Evolutionary conservation across 345 rosid species (phyloP).

Genomic region (Geranium rotundifolium): DNA sequence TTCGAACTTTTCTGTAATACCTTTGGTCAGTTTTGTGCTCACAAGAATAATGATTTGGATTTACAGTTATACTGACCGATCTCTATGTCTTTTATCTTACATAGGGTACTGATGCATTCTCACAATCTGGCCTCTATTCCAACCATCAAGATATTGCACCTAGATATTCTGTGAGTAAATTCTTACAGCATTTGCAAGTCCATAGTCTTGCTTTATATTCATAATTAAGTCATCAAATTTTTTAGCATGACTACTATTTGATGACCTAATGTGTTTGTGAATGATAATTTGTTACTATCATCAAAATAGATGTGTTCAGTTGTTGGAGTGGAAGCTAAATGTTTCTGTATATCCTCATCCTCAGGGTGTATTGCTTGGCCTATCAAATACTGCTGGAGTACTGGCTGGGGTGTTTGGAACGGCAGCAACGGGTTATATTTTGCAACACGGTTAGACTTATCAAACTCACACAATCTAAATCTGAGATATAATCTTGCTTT

Average conservation of each 20-base stretch:
- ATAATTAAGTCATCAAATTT: no score
- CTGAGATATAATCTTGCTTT: no score
- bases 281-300: background rate
- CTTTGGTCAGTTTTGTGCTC: no score
- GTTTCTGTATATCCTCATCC: background rate
- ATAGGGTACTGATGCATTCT: constrained; percentile 89
- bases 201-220: no score
- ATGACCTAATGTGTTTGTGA: background rate
- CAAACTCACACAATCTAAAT: background rate
- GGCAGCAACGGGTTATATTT: constrained; percentile 83
- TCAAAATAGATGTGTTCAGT: background rate
- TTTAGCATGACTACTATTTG: no score
- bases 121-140: constrained; percentile 87
- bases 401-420: constrained; percentile 94
- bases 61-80: no score
- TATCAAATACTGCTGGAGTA: constrained; percentile 92
- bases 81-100: background rate
- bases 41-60: no score
- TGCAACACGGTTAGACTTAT: constrained; percentile 61
- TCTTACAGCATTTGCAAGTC: background rate
- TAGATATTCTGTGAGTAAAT: constrained; percentile 69
- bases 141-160: constrained; percentile 97
- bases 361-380: constrained; percentile 86
- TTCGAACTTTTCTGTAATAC: no score
- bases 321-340: no score